Base-by-base conservation (phyloP, 352 stramenopile genomes). In the Phytophthora macrochlamydospora region DNA sequence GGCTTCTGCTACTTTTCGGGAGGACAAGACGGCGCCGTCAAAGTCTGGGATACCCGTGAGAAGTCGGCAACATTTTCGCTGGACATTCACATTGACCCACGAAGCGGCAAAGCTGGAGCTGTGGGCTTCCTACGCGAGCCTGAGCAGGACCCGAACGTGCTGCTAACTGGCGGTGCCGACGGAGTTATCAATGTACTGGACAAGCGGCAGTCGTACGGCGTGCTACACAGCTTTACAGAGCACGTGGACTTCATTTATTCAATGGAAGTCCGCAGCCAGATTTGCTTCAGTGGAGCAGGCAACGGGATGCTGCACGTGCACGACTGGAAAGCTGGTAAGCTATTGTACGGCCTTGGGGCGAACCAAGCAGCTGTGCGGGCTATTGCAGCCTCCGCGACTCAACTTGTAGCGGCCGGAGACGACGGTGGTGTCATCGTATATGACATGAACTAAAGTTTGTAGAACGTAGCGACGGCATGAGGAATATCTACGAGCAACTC, bases 171-270 rank as follows among this genome's bases (percentile, higher is more conserved):
- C 4, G 90, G 90, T 0, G 90, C 89, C 1, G 90, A 97, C 50
- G 86, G 87, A 33, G 75, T 78, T 0, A 79, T 97, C 56, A 86
- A 92, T 18, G 86, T 95, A 4, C 62, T 95, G 7, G 90, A 97
- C 70, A 83, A 79, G 51, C 78, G 89, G 37, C 67, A 65, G 49
- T 77, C 60, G 7, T 91, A 80, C 54, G 65, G 65, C 18, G 60
- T 81, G 14, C 50, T 85, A 24, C 73, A 81, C 65, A 80, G 75
- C 55, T 93, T 91, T 53, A 76, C 72, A 0, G 79, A 95, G 59
- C 90, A 97, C 67, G 71, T 86, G 71, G 90, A 94, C 62, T 97
- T 96, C 62, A 93, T 96, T 62, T 97, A 97, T 75, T 89, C 86
- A 32, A 50, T 97, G 7, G 67, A 90, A 8, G 33, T 94, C 31